Evolutionary conservation across 306 rosid genomes (phyloP).

Genomic region (Calophaca sinica): DNA sequence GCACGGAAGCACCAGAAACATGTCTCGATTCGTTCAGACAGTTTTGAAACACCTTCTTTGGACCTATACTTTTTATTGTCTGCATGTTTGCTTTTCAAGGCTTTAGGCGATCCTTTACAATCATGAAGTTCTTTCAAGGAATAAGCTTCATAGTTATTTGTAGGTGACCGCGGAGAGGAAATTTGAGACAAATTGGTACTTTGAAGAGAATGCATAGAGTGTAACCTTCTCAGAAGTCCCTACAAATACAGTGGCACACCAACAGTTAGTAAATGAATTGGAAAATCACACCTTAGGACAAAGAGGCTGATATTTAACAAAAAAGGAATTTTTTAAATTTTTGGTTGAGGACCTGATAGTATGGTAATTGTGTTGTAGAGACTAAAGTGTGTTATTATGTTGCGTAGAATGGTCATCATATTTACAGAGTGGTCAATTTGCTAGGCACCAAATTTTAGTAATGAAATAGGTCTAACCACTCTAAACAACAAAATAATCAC

Average conservation of each 20-base stretch:
- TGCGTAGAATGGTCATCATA: background rate
- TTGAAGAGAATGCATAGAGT: slow-evolving; percentile 61
- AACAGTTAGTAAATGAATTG: slow-evolving; percentile 23
- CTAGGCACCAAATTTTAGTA: background rate
- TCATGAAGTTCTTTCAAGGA: slow-evolving; percentile 43
- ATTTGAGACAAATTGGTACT: slow-evolving; percentile 55
- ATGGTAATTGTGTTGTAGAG: slow-evolving; percentile 5
- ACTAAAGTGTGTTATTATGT: slow-evolving; percentile 5
- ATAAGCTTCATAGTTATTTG: slow-evolving; percentile 46
- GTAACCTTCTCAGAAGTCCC: slow-evolving; percentile 74
- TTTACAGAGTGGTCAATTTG: slow-evolving; percentile 9
- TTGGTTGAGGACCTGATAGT: background rate
- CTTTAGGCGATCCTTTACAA: slow-evolving; percentile 41
- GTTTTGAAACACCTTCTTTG: slow-evolving; percentile 55
- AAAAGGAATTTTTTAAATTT: background rate
- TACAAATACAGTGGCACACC: slow-evolving; percentile 42
- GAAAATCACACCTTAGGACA: slow-evolving; percentile 23
- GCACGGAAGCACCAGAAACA: slow-evolving; percentile 73
- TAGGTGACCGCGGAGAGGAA: slow-evolving; percentile 43
- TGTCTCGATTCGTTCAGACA: slow-evolving; percentile 64
- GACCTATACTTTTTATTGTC: slow-evolving; percentile 43
- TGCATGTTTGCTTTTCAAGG: slow-evolving; percentile 42
- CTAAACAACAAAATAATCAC: slow-evolving; percentile 1
- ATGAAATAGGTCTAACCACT: background rate
- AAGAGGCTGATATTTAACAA: slow-evolving; percentile 7